Evolutionary conservation across 2,329 filamentous ascomycete genomes (phyloP).

Genomic region (Fulvia fulva): DNA sequence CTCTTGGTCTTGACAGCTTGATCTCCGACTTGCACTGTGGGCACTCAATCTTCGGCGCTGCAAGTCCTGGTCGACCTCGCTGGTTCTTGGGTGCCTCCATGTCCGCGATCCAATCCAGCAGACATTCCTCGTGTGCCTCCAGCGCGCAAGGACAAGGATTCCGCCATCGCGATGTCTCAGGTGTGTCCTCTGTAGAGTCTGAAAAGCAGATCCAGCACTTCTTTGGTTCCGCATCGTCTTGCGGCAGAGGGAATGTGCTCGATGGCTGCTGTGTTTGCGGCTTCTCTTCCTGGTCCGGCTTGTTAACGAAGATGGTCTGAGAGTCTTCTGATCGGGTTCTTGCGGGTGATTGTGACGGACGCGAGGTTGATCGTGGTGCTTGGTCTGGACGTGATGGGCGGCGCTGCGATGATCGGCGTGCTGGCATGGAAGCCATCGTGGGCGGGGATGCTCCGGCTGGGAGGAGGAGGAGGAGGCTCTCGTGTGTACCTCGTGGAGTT

Average conservation of each 20-base stretch:
- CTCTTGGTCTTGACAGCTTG: constrained; percentile 67
- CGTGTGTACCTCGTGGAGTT: background rate
- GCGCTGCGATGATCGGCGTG: constrained; percentile 26
- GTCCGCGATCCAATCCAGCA: constrained; percentile 91
- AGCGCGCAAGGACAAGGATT: constrained; percentile 88
- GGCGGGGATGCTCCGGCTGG: background rate
- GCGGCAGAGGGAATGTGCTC: constrained; percentile 13
- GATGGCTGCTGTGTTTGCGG: constrained; percentile 7
- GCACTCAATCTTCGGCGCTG: constrained; percentile 65
- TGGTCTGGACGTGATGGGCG: constrained; percentile 19
- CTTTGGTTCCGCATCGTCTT: constrained; percentile 38
- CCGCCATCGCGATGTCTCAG: constrained; percentile 66
- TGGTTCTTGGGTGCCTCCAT: constrained; percentile 62
- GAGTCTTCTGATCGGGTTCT: constrained; percentile 43
- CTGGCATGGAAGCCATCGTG: constrained; percentile 43
- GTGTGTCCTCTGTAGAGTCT: constrained; percentile 61
- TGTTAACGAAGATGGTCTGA: constrained; percentile 44
- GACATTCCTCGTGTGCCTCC: constrained; percentile 82
- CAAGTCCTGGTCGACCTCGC: constrained; percentile 44
- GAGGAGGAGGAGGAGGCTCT: background rate
- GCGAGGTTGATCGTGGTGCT: constrained; percentile 12
- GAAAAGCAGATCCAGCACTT: constrained; percentile 69
- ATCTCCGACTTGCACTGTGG: constrained; percentile 88
- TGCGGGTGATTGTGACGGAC: constrained; percentile 18
- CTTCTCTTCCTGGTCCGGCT: constrained; percentile 20